These are phyloP conservation scores for Boletales sp. DNA, from an alignment of 768 basidiomycete genomes.

Conservation along the genomic window DNA sequence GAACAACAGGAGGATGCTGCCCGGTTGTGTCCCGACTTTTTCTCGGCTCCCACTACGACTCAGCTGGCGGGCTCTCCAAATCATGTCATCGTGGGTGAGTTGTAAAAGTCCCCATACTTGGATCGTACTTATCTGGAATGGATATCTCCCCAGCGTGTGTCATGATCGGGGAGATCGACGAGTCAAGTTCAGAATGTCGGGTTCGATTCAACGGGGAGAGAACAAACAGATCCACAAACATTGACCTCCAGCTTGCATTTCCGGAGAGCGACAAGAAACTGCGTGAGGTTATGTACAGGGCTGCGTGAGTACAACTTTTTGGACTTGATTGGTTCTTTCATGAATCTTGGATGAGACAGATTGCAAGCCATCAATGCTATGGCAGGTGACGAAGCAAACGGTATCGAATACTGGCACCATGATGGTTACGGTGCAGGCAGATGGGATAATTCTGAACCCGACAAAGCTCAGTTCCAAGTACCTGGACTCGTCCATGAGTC, in stretches of 20 bases:
- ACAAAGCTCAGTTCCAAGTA: neutral
- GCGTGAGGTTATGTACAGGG: conserved; percentile 6
- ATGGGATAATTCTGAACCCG: conserved; percentile 1
- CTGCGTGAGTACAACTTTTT: conserved; percentile 3
- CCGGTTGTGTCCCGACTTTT: conserved; percentile 15
- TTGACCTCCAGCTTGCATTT: conserved; percentile 6
- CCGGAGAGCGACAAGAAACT: conserved; percentile 5
- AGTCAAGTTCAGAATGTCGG: neutral
- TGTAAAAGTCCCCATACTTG: no score
- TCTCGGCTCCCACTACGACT: conserved; percentile 9
- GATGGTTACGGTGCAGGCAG: neutral
- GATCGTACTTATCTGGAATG: neutral
- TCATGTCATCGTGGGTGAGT: conserved; percentile 7
- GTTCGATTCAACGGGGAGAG: neutral
- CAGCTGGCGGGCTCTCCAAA: conserved; percentile 9
- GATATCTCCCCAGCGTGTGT: conserved; percentile 1
- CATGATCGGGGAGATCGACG: conserved; percentile 6
- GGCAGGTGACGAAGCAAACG: neutral
- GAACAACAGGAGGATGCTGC: conserved; percentile 10
- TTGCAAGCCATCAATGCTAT: neutral
- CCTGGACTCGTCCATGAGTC: conserved; percentile 3
- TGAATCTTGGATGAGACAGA: neutral
- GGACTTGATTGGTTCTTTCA: no score
- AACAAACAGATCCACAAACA: conserved; percentile 7
- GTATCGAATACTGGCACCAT: conserved; percentile 8